Conservation (phyloP, 345 rosid species). For the Brassica carinata region DNA sequence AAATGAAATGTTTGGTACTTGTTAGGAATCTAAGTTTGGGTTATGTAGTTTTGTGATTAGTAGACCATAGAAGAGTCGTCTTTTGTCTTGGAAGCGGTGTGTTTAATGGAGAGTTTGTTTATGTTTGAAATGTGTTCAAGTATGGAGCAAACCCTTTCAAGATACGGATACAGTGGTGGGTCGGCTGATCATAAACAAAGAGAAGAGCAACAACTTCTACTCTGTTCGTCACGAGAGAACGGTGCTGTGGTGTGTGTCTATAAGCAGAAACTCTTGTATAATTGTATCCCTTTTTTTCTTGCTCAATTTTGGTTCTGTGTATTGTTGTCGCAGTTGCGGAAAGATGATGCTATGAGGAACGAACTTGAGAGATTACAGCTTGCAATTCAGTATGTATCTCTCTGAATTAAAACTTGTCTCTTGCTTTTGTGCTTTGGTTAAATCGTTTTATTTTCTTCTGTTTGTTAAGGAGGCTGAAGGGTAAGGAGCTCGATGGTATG, state of each 20-base stretch:
- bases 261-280: neutral
- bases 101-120: slow-evolving; percentile 9
- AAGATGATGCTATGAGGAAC: slow-evolving; percentile 13
- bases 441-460: neutral
- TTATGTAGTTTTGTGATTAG: neutral
- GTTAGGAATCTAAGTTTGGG: neutral
- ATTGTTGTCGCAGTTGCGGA: slow-evolving; percentile 20
- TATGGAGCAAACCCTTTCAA: slow-evolving; percentile 32
- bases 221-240: slow-evolving; percentile 21
- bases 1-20: neutral
- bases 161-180: slow-evolving; percentile 28
- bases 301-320: neutral
- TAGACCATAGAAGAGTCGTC: neutral
- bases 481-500: slow-evolving; percentile 41
- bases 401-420: no score
- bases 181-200: slow-evolving; percentile 19
- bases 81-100: neutral
- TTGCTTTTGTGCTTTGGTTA: no score
- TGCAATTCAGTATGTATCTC: slow-evolving; percentile 40
- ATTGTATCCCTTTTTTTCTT: neutral
- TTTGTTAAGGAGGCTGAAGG: slow-evolving; percentile 39
- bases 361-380: slow-evolving; percentile 40
- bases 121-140: slow-evolving; percentile 13
- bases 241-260: slow-evolving; percentile 16
- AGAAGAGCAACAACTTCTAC: slow-evolving; percentile 24